A percentile compares a stretch with the other conserved stretches of the same genome.
Evolutionary conservation across 495 filamentous ascomycete genomes (phyloP).

Genomic region (Aspergillus nidulans): DNA sequence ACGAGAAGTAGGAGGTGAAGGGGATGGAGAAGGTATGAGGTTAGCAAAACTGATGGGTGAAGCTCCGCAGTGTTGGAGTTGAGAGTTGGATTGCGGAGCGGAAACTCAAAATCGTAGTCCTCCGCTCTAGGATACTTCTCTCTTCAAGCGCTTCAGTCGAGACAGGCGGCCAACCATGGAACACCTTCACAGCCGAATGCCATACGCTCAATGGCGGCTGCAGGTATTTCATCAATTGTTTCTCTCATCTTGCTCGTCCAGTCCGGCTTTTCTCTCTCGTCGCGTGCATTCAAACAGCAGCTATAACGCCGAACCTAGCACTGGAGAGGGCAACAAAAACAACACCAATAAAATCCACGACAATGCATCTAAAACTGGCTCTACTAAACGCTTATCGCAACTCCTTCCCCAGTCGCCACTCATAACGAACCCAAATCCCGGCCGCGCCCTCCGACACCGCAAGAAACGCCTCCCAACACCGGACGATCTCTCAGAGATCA

Average conservation of each 20-base stretch:
- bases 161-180: conserved; percentile 25
- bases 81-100: conserved; percentile 6
- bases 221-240: conserved; percentile 27
- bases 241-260: not conserved
- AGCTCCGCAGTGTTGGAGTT: not conserved
- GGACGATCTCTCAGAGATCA: conserved; percentile 32
- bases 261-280: not conserved
- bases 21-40: not conserved
- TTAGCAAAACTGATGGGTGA: not conserved
- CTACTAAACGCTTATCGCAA: conserved; percentile 25
- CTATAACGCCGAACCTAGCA: not conserved
- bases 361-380: not conserved
- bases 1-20: not conserved
- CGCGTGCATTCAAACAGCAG: not conserved
- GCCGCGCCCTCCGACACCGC: conserved; percentile 14
- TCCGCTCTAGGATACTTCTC: conserved; percentile 2
- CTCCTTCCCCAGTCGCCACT: conserved; percentile 41
- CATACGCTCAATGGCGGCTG: conserved; percentile 36
- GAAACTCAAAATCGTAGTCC: conserved; percentile 2
- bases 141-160: not conserved
- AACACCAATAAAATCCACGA: conserved; percentile 4
- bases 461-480: conserved; percentile 36
- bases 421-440: conserved; percentile 17
- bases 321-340: not conserved
- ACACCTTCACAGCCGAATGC: conserved; percentile 19